Conservation (phyloP, 768 basidiomycete species). For the Psilocybe sp. region DNA sequence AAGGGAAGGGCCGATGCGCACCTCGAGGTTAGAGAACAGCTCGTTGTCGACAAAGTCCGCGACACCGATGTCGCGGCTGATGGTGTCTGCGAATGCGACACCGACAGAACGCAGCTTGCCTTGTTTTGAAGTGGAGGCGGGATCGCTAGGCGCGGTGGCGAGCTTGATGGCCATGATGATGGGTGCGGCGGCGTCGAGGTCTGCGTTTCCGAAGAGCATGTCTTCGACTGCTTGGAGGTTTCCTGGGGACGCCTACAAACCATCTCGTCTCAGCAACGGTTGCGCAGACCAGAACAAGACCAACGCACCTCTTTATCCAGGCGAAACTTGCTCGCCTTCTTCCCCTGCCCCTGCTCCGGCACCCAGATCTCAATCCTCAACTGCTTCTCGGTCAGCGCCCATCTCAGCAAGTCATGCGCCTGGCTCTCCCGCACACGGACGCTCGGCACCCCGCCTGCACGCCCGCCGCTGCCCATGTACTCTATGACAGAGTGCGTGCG, state of each 20-base stretch:
- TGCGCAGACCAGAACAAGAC: not conserved
- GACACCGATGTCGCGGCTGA: conserved; percentile 79
- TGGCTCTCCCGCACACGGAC: conserved; percentile 75
- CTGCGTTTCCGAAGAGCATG: conserved; percentile 77
- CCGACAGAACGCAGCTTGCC: conserved; percentile 75
- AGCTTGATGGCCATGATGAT: conserved; percentile 89
- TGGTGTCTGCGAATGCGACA: conserved; percentile 90
- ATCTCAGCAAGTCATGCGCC: conserved; percentile 80
- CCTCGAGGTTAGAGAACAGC: conserved; percentile 93
- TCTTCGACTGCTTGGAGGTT: conserved; percentile 75
- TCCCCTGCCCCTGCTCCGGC: conserved; percentile 69
- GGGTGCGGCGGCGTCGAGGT: conserved; percentile 71
- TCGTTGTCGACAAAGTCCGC: conserved; percentile 94
- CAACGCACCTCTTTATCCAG: conserved; percentile 73
- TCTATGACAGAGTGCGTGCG: conserved; percentile 92
- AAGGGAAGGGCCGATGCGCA: conserved; percentile 25
- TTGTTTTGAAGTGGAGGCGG: conserved; percentile 34
- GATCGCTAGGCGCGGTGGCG: conserved; percentile 42
- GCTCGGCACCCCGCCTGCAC: conserved; percentile 61
- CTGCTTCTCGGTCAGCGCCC: conserved; percentile 87
- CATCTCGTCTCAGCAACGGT: not conserved
- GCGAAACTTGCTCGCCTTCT: conserved; percentile 72
- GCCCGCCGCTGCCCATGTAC: conserved; percentile 72
- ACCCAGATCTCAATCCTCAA: conserved; percentile 90
- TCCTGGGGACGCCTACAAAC: conserved; percentile 54